These are phyloP conservation scores for Colletotrichum chlorophyti DNA, from an alignment of 2,329 filamentous ascomycete species.

Conservation along the genomic window DNA sequence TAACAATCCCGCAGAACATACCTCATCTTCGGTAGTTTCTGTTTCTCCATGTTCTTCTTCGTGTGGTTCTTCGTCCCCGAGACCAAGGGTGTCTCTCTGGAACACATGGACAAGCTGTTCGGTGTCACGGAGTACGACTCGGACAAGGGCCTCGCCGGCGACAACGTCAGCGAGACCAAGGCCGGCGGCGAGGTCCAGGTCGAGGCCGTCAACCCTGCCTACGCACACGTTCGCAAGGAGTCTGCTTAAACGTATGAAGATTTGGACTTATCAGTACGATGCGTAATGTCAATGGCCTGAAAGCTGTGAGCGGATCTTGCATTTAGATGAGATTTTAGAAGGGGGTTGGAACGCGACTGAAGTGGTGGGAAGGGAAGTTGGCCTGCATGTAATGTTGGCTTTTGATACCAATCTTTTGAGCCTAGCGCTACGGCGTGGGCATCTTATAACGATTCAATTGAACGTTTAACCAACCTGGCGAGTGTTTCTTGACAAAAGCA, in stretches of 20 bases:
- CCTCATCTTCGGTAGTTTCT: constrained; percentile 70
- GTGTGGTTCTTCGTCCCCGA: constrained; percentile 69
- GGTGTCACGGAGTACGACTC: constrained; percentile 25
- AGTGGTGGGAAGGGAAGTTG: not conserved
- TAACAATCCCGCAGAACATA: constrained; percentile 52
- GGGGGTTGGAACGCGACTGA: not conserved
- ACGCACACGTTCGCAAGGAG: constrained; percentile 27
- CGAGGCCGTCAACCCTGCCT: constrained; percentile 17
- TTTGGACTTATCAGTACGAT: not conserved
- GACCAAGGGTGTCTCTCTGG: constrained; percentile 59
- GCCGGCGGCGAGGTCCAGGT: constrained; percentile 15
- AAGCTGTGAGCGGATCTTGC: constrained; percentile 6
- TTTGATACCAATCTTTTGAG: constrained; percentile 26
- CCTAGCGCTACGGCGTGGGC: constrained; percentile 3
- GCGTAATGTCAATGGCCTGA: not conserved
- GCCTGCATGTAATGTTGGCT: constrained; percentile 1
- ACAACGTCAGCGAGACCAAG: constrained; percentile 25
- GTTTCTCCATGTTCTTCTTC: constrained; percentile 67
- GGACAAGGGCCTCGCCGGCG: constrained; percentile 15
- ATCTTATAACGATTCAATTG: constrained; percentile 2
- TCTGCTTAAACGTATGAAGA: not conserved
- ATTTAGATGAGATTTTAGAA: constrained; percentile 14
- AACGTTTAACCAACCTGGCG: not conserved
- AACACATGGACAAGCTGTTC: constrained; percentile 31
- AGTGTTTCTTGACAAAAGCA: too few species aligned